Evolutionary conservation across 1,284 basidiomycete species (phyloP).

Genomic region (Rhodotorula sp.): DNA sequence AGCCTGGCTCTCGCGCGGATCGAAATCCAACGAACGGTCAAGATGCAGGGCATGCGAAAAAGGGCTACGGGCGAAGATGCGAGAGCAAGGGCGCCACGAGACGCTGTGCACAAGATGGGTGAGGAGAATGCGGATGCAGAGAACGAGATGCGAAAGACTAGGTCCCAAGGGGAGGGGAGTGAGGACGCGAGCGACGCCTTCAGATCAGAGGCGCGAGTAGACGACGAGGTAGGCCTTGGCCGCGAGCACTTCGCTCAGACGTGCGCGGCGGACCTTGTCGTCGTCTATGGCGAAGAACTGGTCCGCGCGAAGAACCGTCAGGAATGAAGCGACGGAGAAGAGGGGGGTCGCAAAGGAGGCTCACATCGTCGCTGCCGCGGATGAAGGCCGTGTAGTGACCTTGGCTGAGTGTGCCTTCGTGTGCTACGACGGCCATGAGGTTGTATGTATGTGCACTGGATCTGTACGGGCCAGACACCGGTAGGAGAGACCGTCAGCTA

Average conservation of each 20-base stretch:
- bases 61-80: too few relatives aligned
- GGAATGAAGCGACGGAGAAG: not conserved
- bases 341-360: not conserved
- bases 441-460: constrained; percentile 62
- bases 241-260: constrained; percentile 31
- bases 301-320: not conserved
- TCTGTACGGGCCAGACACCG: not conserved
- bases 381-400: constrained; percentile 88
- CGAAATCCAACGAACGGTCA: too few relatives aligned
- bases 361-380: constrained; percentile 22
- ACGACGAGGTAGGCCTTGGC: constrained; percentile 39
- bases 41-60: too few relatives aligned
- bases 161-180: not conserved
- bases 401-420: constrained; percentile 91
- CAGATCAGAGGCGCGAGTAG: constrained; percentile 26
- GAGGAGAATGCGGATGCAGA: not conserved
- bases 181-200: not conserved
- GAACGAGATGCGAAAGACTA: not conserved
- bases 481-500: not conserved
- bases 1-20: too few relatives aligned
- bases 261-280: constrained; percentile 36
- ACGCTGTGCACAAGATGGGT: not conserved
- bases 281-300: constrained; percentile 42
- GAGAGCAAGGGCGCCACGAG: not conserved
- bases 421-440: constrained; percentile 89